These are phyloP conservation scores for Talaromyces sp. DNA, from an alignment of 2,329 filamentous ascomycete genomes.

Conservation along the genomic window DNA sequence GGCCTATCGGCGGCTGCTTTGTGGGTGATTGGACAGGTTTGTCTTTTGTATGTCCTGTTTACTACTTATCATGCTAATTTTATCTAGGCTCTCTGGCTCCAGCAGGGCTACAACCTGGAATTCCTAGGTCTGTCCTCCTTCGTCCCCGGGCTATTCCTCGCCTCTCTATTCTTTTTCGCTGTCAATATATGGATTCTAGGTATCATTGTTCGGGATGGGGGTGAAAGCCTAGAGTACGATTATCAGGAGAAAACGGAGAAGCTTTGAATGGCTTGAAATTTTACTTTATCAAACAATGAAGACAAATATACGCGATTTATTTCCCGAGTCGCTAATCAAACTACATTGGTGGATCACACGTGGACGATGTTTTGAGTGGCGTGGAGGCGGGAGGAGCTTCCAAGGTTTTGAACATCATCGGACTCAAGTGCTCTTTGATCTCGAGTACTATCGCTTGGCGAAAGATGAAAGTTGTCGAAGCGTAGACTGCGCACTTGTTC, in stretches of 20 bases:
- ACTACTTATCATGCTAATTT: no score
- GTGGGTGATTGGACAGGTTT: slow-evolving; percentile 74
- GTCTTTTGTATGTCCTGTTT: background rate
- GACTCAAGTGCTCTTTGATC: no score
- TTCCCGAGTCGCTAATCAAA: no score
- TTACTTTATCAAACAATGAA: no score
- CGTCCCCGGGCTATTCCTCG: slow-evolving; percentile 76
- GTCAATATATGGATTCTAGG: slow-evolving; percentile 88
- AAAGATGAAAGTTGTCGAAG: no score
- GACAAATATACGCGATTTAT: no score
- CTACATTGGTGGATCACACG: no score
- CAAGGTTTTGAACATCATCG: no score
- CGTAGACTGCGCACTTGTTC: no score
- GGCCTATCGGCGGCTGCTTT: slow-evolving; percentile 68
- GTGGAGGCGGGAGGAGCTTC: no score
- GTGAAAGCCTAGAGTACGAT: slow-evolving; percentile 9
- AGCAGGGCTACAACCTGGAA: slow-evolving; percentile 74
- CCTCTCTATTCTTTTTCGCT: slow-evolving; percentile 77
- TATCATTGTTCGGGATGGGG: slow-evolving; percentile 71
- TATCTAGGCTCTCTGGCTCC: slow-evolving; percentile 67
- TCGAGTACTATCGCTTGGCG: no score
- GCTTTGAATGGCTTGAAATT: background rate
- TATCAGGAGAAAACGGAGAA: background rate
- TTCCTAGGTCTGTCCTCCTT: slow-evolving; percentile 83
- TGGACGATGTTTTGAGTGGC: no score